Percentiles rank a stretch among this genome's conserved stretches.
Evolutionary conservation across 2,329 filamentous ascomycete species (phyloP).

Genomic region (Neonectria faginata): DNA sequence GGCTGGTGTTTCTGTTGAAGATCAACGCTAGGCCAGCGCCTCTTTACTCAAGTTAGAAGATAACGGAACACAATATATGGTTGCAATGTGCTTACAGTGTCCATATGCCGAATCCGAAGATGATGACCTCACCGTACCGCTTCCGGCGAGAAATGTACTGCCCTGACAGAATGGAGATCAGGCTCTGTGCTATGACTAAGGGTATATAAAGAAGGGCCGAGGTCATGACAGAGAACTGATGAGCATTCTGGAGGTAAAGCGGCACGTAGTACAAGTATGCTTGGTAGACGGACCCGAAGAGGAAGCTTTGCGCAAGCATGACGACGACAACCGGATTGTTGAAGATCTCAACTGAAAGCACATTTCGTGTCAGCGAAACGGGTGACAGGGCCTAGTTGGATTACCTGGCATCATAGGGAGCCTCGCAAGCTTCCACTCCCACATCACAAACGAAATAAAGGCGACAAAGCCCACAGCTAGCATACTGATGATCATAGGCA

Average conservation of each 20-base stretch:
- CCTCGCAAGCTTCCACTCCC: constrained; percentile 77
- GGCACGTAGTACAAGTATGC: constrained; percentile 71
- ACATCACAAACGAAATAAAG: constrained; percentile 72
- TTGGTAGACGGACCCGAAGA: constrained; percentile 71
- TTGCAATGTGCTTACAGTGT: constrained; percentile 44
- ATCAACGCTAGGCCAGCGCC: constrained; percentile 65
- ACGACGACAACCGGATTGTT: constrained; percentile 63
- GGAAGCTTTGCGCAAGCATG: constrained; percentile 68
- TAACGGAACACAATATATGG: background rate
- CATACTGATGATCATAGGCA: constrained; percentile 77
- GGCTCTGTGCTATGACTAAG: constrained; percentile 60
- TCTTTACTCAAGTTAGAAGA: constrained; percentile 28
- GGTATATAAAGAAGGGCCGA: constrained; percentile 65
- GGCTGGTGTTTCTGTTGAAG: constrained; percentile 58
- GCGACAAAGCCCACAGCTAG: constrained; percentile 74
- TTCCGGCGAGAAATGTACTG: constrained; percentile 68
- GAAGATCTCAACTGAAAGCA: constrained; percentile 61
- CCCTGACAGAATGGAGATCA: constrained; percentile 61
- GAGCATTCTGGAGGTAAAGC: constrained; percentile 70
- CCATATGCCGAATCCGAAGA: constrained; percentile 53
- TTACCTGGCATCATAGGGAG: constrained; percentile 78
- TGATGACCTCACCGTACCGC: constrained; percentile 70
- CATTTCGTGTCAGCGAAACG: background rate
- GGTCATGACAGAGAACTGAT: constrained; percentile 49
- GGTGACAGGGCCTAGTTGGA: background rate